Conservation (phyloP, 495 filamentous ascomycete species). For the Chaetomium fimeti region DNA sequence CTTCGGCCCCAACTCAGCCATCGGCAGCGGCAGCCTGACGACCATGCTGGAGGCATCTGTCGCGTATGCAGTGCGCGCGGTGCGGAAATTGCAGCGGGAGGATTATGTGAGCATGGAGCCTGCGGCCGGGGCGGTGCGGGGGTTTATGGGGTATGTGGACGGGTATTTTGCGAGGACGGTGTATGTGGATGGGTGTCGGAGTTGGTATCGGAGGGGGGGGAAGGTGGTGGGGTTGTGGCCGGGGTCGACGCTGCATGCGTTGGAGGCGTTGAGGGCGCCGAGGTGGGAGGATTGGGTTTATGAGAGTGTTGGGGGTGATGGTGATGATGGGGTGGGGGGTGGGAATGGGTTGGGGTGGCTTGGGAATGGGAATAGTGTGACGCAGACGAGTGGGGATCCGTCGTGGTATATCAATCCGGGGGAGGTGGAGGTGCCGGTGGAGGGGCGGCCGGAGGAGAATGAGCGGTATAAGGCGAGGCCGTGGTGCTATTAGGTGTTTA, state of each 20-base stretch:
- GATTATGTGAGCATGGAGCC: slow-evolving; percentile 61
- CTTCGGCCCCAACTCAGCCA: slow-evolving; percentile 58
- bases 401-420: slow-evolving; percentile 51
- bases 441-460: slow-evolving; percentile 47
- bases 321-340: neutral
- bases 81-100: slow-evolving; percentile 67
- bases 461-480: slow-evolving; percentile 42
- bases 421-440: slow-evolving; percentile 45
- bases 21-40: slow-evolving; percentile 57
- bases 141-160: slow-evolving; percentile 60
- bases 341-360: slow-evolving; percentile 47
- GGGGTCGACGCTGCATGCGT: slow-evolving; percentile 44
- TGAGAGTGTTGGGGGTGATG: slow-evolving; percentile 33
- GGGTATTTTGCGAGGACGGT: slow-evolving; percentile 65
- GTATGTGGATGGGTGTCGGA: slow-evolving; percentile 62
- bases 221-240: slow-evolving; percentile 45
- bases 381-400: slow-evolving; percentile 46
- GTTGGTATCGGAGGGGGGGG: slow-evolving; percentile 62
- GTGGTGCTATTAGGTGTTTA: slow-evolving; percentile 44
- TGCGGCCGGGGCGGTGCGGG: slow-evolving; percentile 53
- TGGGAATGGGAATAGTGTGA: slow-evolving; percentile 51
- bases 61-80: slow-evolving; percentile 60
- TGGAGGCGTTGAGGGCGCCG: slow-evolving; percentile 45
- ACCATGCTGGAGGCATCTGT: slow-evolving; percentile 57
- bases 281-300: slow-evolving; percentile 49